Evolutionary conservation across 176 grass and related monocot genomes (phyloP), one percentile per base, ranked within the genome.

Genomic region (Hordeum vulgare): DNA sequence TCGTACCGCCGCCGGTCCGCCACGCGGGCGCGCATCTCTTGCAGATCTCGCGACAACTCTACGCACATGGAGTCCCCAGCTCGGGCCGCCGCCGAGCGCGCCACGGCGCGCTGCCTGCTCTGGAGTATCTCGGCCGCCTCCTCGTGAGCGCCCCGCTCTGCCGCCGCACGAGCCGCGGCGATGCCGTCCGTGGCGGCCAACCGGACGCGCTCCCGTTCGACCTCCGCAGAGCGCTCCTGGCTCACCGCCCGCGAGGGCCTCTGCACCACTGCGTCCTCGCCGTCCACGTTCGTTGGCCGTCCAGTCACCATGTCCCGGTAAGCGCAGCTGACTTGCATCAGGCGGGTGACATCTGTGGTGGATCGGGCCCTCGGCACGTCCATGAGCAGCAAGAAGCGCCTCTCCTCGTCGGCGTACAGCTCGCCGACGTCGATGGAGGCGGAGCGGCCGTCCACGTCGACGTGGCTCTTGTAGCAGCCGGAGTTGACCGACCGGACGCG

Each of bases 361-460:
- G 54, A 17, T 11, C 23, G 29, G 33, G 49, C 80, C 28, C 82
- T 75, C 13, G 94, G 90, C 35, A 97, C 79, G 24, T 87, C 54
- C 14, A 97, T 18, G 66, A 89, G 80, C 58, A 97, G 33, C 47
- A 94, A 31, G 85, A 97, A 93, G 42, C 91, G 90, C 87, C 95
- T 91, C 86, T 93, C 95, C 85, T 97, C 95, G 67, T 97, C 92
- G 1, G 92, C 92, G 81, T 94, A 97, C 40, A 94, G 70, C 78
- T 97, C 90, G 63, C 92, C 95, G 27, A 97, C 86, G 57, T 93
- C 69, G 25, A 97, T 78, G 6, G 42, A 89, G 45, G 88, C 90
- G 21, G 61, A 66, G 8, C 75, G 81, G 8, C 81, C 86, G 64
- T 86, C 83, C 9, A 39, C 81, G 13, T 64, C 40, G 81, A 94